Evolutionary conservation across 1,284 basidiomycete genomes (phyloP).

Genomic region (Leccinum cinnamomeum): DNA sequence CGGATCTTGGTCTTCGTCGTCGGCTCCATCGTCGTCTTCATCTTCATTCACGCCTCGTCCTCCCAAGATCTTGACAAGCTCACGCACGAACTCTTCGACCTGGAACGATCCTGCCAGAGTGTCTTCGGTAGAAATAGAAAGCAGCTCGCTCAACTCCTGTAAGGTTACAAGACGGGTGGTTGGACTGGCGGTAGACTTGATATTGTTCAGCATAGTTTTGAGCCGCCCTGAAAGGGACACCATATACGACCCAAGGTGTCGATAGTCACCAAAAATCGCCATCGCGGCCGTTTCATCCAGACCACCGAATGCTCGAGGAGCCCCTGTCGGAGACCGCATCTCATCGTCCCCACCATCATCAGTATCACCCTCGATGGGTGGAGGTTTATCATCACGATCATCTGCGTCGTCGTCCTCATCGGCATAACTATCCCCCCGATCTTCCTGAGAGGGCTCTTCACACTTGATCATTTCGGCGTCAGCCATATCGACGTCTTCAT

Average conservation of each 20-base stretch:
- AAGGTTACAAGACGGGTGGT: slow-evolving; percentile 86
- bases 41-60: slow-evolving; percentile 76
- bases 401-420: slow-evolving; percentile 48
- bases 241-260: slow-evolving; percentile 89
- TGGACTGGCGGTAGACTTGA: slow-evolving; percentile 79
- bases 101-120: slow-evolving; percentile 94
- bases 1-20: slow-evolving; percentile 69
- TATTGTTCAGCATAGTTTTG: slow-evolving; percentile 87
- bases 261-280: slow-evolving; percentile 83
- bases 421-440: slow-evolving; percentile 40
- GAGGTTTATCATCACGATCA: slow-evolving; percentile 48
- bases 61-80: slow-evolving; percentile 89
- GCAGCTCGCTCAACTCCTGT: slow-evolving; percentile 92
- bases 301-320: slow-evolving; percentile 50
- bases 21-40: slow-evolving; percentile 59
- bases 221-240: slow-evolving; percentile 82
- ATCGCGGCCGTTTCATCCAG: slow-evolving; percentile 75
- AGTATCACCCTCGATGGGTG: slow-evolving; percentile 37
- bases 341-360: slow-evolving; percentile 46
- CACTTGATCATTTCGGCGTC: slow-evolving; percentile 60
- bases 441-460: slow-evolving; percentile 54
- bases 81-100: slow-evolving; percentile 88
- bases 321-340: slow-evolving; percentile 33
- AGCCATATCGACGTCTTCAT: slow-evolving; percentile 76
- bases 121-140: slow-evolving; percentile 97